Evolutionary conservation across 208 protist genomes (phyloP), one percentile per base, ranked within the genome.

Genomic region (Novymonas esmeraldas): DNA sequence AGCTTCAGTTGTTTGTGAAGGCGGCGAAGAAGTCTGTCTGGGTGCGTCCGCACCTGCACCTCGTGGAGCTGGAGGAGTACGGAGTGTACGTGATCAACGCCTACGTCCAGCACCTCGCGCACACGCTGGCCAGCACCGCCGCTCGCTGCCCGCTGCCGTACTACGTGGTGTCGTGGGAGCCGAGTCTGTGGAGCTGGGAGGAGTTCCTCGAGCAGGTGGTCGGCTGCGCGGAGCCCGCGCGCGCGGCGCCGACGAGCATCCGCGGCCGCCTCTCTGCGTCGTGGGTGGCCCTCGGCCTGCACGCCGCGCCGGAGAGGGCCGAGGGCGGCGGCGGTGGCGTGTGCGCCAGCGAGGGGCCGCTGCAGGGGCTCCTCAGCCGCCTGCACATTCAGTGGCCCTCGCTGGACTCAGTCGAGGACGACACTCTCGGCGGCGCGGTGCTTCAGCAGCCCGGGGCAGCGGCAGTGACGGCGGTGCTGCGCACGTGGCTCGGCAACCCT

Each of bases 11-110:
- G 26, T 73, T 69, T 22, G 52, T 66, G 18, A 66, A 68, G 7
- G 46, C 36, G 2, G 52, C 70, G 2, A 54, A 70, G 34, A 66
- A 48, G 42, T 28, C 65, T 9, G 11, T 67, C 26, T 71, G 65
- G 59, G 62, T 76, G 44, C 50, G 64, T 13, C 65, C 65, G 48
- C 64, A 71, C 22, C 38, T 81, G 16, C 61, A 81, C 51, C 10
- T 81, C 49, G 61, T 46, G 14, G 64, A 81, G 42, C 50, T 81
- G 34, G 52, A 64, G 29, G 75, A 65, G 31, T 72, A 76, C 41
- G 75, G 70, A 7, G 64, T 81, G 18, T 73, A 54, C 24, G 75
- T 81, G 39, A 56, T 81, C 22, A 81, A 81, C 64, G 75, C 67
- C 41, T 64, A 72, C 51, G 55, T 76, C 18, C 61, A 67, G 16